Base-by-base conservation (phyloP, 495 filamentous ascomycete species). In the Hypoxylon lenormandii region DNA sequence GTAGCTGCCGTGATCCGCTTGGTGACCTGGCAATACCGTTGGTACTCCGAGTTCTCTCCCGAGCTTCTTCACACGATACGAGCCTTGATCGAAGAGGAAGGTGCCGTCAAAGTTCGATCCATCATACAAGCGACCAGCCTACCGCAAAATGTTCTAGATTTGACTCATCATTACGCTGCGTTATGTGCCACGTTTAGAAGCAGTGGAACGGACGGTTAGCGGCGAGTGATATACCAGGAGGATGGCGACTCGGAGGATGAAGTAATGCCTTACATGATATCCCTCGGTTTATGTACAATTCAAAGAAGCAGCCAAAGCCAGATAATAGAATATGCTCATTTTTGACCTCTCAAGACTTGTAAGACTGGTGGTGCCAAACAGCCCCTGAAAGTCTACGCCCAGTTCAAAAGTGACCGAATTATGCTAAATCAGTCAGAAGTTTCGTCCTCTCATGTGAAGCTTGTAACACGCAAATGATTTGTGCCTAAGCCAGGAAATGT, bases 31-130 rank as follows among this genome's bases (percentile, higher is more conserved):
- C 94, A 98, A 81, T 98, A 97, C 79, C 88, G 95, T 64, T 97
- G 95, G 95, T 98, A 98, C 80, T 97, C 93, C 22, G 96, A 98
- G 91, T 98, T 98, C 79, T 97, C 93, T 15, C 96, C 95, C 10
- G 87, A 91, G 51, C 84, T 98, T 15, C 86, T 98, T 22, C 91
- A 86, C 75, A 87, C 92, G 7, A 89, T 98, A 55, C 89, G 95
- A 66, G 94, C 90, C 67, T 83, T 98, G 66, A 98, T 98, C 76
- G 95, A 97, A 76, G 94, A 96, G 56, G 96, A 98, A 78, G 96
- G 95, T 50, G 96, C 94, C 18, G 92, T 98, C 73, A 98, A 98
- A 80, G 90, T 98, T 33, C 87, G 96, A 69, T 97, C 93, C 72
- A 97, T 98, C 65, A 92, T 98, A 22, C 96, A 98, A 77, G 92